These are phyloP conservation scores for Lagenidium giganteum DNA, from an alignment of 352 stramenopile species.

Conservation along the genomic window DNA sequence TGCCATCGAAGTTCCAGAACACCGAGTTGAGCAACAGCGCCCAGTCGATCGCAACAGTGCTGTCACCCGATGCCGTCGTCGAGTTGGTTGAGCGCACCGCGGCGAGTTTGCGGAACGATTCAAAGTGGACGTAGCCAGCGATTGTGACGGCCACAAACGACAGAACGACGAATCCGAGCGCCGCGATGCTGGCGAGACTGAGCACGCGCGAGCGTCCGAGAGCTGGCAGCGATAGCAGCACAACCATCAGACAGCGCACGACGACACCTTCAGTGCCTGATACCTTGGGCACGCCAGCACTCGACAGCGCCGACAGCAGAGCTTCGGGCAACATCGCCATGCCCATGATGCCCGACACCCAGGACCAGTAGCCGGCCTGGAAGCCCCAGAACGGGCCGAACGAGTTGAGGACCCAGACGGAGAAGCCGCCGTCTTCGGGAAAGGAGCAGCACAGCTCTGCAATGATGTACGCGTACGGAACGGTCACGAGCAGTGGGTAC, in stretches of 20 bases:
- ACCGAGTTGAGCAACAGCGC: slow-evolving; percentile 85
- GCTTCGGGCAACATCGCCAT: slow-evolving; percentile 34
- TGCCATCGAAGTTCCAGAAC: slow-evolving; percentile 94
- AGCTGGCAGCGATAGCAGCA: background rate
- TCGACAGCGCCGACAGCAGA: slow-evolving; percentile 18
- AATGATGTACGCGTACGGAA: slow-evolving; percentile 85
- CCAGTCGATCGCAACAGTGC: slow-evolving; percentile 49
- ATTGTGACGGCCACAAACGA: background rate
- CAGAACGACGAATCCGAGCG: background rate
- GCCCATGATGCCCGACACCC: slow-evolving; percentile 76
- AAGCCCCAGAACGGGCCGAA: slow-evolving; percentile 74
- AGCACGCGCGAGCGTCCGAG: slow-evolving; percentile 25
- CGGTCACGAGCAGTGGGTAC: slow-evolving; percentile 77
- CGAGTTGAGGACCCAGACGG: slow-evolving; percentile 83
- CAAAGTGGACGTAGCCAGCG: background rate
- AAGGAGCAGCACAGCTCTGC: slow-evolving; percentile 84
- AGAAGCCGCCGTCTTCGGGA: slow-evolving; percentile 67
- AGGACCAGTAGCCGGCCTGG: slow-evolving; percentile 58
- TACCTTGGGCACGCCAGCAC: slow-evolving; percentile 27
- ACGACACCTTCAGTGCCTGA: slow-evolving; percentile 29
- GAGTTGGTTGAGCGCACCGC: slow-evolving; percentile 12
- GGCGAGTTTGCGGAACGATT: background rate
- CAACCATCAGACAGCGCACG: slow-evolving; percentile 15
- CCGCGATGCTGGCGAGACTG: background rate
- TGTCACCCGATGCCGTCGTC: slow-evolving; percentile 15